These are phyloP conservation scores for Phytophthora sojae DNA, from an alignment of 352 stramenopile species.

Conservation along the genomic window DNA sequence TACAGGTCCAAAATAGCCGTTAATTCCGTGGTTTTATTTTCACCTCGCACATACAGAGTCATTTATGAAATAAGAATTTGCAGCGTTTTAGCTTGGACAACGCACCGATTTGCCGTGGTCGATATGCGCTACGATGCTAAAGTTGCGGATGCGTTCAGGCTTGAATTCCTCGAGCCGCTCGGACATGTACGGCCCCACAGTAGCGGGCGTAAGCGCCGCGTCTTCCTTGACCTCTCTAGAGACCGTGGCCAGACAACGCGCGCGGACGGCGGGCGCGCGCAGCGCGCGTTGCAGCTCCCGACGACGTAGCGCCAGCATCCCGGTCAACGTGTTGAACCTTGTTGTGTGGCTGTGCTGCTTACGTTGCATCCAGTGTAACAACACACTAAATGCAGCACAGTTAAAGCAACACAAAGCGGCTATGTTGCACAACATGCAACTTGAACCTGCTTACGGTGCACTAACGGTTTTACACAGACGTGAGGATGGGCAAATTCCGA, in stretches of 20 bases:
- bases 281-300: constrained; percentile 12
- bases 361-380: not conserved
- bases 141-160: constrained; percentile 89
- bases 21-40: constrained; percentile 4
- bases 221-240: constrained; percentile 18
- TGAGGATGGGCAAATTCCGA: constrained; percentile 28
- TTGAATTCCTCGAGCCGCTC: constrained; percentile 64
- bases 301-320: constrained; percentile 33
- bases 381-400: not conserved
- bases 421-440: not conserved
- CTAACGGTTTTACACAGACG: not conserved
- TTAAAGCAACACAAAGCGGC: not conserved
- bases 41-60: not conserved
- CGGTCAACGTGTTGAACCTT: not conserved
- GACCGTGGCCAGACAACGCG: constrained; percentile 15
- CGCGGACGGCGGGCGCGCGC: constrained; percentile 6
- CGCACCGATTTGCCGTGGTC: constrained; percentile 92
- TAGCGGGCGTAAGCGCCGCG: constrained; percentile 47
- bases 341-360: constrained; percentile 23
- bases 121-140: constrained; percentile 93
- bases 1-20: constrained; percentile 32
- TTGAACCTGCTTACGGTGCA: not conserved
- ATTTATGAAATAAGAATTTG: not conserved
- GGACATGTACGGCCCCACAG: constrained; percentile 69
- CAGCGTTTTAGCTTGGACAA: constrained; percentile 19